Evolutionary conservation across 2,329 filamentous ascomycete species (phyloP).

Genomic region (Monilinia fructigena): DNA sequence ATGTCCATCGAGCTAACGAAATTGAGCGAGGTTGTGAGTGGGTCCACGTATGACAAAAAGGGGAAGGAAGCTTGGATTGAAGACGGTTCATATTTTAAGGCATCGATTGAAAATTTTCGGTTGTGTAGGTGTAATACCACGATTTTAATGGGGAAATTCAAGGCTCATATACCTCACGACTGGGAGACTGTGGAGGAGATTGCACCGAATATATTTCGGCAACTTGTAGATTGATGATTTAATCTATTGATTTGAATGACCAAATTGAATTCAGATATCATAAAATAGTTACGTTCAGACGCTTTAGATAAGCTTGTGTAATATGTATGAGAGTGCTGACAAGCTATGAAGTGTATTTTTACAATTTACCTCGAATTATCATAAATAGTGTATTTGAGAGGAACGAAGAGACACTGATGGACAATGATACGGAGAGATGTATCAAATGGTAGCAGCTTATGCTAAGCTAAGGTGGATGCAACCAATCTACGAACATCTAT

Average conservation of each 20-base stretch:
- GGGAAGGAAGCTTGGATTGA: constrained; percentile 33
- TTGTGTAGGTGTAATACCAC: constrained; percentile 39
- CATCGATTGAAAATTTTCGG: constrained; percentile 38
- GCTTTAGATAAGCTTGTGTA: too few species aligned
- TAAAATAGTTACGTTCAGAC: too few species aligned
- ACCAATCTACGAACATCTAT: too few species aligned
- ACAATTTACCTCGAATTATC: too few species aligned
- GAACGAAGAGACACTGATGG: too few species aligned
- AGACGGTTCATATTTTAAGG: constrained; percentile 22
- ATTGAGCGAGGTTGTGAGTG: constrained; percentile 30
- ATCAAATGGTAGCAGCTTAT: too few species aligned
- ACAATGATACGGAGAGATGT: too few species aligned
- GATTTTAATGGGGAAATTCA: constrained; percentile 27
- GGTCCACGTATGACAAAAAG: constrained; percentile 17
- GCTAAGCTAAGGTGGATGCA: too few species aligned
- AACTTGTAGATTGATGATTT: not conserved
- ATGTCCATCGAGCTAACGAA: constrained; percentile 33
- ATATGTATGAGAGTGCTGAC: too few species aligned
- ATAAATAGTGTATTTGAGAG: too few species aligned
- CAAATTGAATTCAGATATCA: too few species aligned
- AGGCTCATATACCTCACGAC: constrained; percentile 24
- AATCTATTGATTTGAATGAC: not conserved
- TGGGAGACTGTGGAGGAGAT: constrained; percentile 29
- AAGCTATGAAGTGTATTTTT: too few species aligned
- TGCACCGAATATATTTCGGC: constrained; percentile 28